Evolutionary conservation across 2,329 filamentous ascomycete genomes (phyloP).

Genomic region (Penicillium olsonii): DNA sequence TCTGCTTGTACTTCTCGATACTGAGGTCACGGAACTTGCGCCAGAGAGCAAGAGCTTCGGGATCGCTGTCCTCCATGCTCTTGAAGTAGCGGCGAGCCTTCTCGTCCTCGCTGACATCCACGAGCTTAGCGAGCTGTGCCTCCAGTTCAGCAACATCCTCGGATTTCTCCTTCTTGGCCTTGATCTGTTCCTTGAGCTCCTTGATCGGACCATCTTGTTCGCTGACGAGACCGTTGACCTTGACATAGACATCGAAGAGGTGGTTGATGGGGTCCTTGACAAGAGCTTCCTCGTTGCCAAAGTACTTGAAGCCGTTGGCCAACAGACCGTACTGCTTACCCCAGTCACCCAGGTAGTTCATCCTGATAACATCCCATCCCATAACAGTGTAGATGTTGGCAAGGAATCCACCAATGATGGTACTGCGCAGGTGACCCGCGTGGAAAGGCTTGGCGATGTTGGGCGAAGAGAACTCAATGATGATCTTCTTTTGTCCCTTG

Average conservation of each 20-base stretch:
- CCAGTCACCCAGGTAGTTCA: slow-evolving; percentile 71
- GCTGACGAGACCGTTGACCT: slow-evolving; percentile 59
- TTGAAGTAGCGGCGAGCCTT: slow-evolving; percentile 66
- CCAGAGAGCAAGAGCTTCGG: slow-evolving; percentile 62
- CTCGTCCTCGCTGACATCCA: slow-evolving; percentile 59
- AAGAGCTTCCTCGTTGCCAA: slow-evolving; percentile 62
- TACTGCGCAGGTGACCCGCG: slow-evolving; percentile 65
- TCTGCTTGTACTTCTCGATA: slow-evolving; percentile 65
- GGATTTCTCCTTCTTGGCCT: slow-evolving; percentile 49
- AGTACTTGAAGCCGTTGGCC: slow-evolving; percentile 63
- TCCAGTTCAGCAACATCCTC: slow-evolving; percentile 53
- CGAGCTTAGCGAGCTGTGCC: slow-evolving; percentile 50
- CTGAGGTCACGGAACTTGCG: slow-evolving; percentile 64
- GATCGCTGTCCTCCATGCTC: slow-evolving; percentile 65
- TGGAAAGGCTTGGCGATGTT: slow-evolving; percentile 70
- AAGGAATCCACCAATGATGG: slow-evolving; percentile 67
- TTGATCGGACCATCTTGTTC: slow-evolving; percentile 61
- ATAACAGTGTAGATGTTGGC: slow-evolving; percentile 62
- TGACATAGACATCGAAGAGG: slow-evolving; percentile 66
- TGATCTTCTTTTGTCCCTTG: slow-evolving; percentile 59
- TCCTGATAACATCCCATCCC: slow-evolving; percentile 63
- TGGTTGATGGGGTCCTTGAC: slow-evolving; percentile 64
- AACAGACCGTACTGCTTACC: slow-evolving; percentile 68
- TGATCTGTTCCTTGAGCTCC: slow-evolving; percentile 53
- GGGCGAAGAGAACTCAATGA: slow-evolving; percentile 67